Evolutionary conservation across 768 basidiomycete genomes (phyloP).

Genomic region (Vararia minispora): DNA sequence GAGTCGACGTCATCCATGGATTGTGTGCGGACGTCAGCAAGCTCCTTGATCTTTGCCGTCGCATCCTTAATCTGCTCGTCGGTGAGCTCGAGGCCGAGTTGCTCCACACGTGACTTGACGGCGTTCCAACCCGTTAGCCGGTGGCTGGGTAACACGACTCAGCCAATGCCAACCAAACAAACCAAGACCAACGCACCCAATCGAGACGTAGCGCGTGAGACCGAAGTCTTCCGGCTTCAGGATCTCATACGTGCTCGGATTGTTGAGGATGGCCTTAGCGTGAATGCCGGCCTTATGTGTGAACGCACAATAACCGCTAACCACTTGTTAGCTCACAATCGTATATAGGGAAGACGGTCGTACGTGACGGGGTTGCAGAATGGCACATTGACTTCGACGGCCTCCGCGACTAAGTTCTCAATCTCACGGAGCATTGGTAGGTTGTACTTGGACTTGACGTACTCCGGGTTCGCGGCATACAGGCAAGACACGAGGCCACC

Average conservation of each 20-base stretch:
- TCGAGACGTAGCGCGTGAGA: slow-evolving; percentile 93
- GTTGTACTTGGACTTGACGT: slow-evolving; percentile 99
- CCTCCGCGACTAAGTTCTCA: slow-evolving; percentile 97
- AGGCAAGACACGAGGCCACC: slow-evolving; percentile 95
- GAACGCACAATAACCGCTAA: slow-evolving; percentile 96
- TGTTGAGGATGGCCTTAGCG: slow-evolving; percentile 99
- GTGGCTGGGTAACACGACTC: slow-evolving; percentile 37
- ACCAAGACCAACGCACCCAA: slow-evolving; percentile 45
- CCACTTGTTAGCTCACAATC: no score
- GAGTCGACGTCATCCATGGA: slow-evolving; percentile 99
- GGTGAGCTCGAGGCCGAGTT: slow-evolving; percentile 78
- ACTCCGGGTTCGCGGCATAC: slow-evolving; percentile 94
- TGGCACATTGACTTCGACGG: slow-evolving; percentile 94
- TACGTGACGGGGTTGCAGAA: slow-evolving; percentile 95
- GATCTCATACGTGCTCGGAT: slow-evolving; percentile 98
- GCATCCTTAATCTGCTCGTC: slow-evolving; percentile 99
- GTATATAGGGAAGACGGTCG: slow-evolving; percentile 15
- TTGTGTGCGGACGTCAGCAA: slow-evolving; percentile 96
- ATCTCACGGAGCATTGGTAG: slow-evolving; percentile 95
- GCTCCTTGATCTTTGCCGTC: slow-evolving; percentile 98
- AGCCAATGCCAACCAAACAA: neutral
- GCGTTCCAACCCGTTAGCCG: slow-evolving; percentile 99
- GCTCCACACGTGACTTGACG: slow-evolving; percentile 98
- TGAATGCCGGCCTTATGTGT: slow-evolving; percentile 99
- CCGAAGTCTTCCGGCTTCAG: slow-evolving; percentile 99